Base-by-base conservation (phyloP, 768 basidiomycete species). In the Russula abietina region DNA sequence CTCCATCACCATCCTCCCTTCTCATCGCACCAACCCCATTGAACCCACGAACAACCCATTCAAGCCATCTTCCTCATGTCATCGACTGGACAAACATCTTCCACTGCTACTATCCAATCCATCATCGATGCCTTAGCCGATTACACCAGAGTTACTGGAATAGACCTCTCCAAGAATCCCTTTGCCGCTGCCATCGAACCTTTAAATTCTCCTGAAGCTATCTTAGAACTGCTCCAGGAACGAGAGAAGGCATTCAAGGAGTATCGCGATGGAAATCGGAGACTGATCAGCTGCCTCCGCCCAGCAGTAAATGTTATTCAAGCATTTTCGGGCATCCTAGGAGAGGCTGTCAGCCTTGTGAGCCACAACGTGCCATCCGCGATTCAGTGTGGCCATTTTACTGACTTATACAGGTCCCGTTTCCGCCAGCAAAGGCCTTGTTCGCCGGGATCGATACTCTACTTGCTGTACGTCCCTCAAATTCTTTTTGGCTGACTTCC, bases 181-280 rank as follows among this genome's bases (percentile, higher is more conserved):
- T 45, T 61, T 11, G 60, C 38, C 5, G 22, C 24, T 4, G 12
- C 30, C 1, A 8, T 61, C 6, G 28, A 30, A 24, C 9, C 2
- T 3, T 51, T 7, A 5, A 48, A 30, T 28, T 41, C 60, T 5
- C 48, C 48, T 6, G 38, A 50, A 5, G 43, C 45, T 8, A 16
- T 56, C 48, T 36, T 61, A 11, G n/a, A 39, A 10, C 48, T 61
- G 0, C 49, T 61, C n/a, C 54, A 50, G 43, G 55, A 32, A 10
- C 46, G 39, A 2, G 48, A 32, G 3, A 39, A 50, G 17, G 48
- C 38, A 1, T 56, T 56, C 11, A 43, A 50, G 10, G 36, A 56
- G 14, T 56, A 61, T 51, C 54, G 55, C 7, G 38, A 61, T 2
- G 48, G 11, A 30, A 28, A 41, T 56, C 36, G 55, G 11, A 10